Percentiles rank a stretch among this genome's conserved stretches.
These are phyloP conservation scores for Durotheca rogersii DNA, from an alignment of 495 filamentous ascomycete species.

Conservation along the genomic window DNA sequence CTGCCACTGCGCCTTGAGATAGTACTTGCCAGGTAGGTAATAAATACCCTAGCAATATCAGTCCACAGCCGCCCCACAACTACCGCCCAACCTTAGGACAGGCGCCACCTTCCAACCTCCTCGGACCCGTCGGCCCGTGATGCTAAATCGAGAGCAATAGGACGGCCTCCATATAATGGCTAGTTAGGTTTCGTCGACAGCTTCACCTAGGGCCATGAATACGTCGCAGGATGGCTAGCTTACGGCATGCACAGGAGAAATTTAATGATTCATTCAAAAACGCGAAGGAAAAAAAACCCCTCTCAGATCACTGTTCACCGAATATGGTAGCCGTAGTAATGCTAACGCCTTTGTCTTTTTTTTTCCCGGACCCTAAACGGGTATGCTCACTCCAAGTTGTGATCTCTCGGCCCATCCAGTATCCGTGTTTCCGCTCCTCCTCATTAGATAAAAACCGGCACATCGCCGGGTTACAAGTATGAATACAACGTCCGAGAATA, in stretches of 20 bases:
- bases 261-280: conserved; percentile 18
- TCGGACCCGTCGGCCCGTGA: too few relatives aligned
- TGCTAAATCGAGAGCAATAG: too few relatives aligned
- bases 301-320: neutral
- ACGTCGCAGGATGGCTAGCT: too few relatives aligned
- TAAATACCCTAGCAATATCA: too few relatives aligned
- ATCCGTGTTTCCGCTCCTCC: neutral
- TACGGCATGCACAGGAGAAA: conserved; percentile 24
- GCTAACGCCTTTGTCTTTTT: conserved; percentile 19
- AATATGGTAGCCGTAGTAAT: conserved; percentile 9
- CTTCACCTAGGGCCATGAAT: too few relatives aligned
- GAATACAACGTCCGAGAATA: neutral
- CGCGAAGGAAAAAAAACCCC: too few relatives aligned
- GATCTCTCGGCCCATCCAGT: neutral
- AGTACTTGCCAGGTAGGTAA: too few relatives aligned
- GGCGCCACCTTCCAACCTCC: too few relatives aligned
- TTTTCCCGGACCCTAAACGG: conserved; percentile 13
- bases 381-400: conserved; percentile 2
- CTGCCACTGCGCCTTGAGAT: conserved; percentile 13
- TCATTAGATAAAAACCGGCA: neutral
- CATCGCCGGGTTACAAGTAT: conserved; percentile 1
- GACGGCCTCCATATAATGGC: too few relatives aligned
- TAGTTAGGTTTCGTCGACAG: too few relatives aligned
- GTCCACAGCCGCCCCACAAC: too few relatives aligned
- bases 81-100: too few relatives aligned